Evolutionary conservation across 2,329 filamentous ascomycete species (phyloP), one percentile per base, ranked within the genome.

Genomic region (Aspergillus cejpii): DNA sequence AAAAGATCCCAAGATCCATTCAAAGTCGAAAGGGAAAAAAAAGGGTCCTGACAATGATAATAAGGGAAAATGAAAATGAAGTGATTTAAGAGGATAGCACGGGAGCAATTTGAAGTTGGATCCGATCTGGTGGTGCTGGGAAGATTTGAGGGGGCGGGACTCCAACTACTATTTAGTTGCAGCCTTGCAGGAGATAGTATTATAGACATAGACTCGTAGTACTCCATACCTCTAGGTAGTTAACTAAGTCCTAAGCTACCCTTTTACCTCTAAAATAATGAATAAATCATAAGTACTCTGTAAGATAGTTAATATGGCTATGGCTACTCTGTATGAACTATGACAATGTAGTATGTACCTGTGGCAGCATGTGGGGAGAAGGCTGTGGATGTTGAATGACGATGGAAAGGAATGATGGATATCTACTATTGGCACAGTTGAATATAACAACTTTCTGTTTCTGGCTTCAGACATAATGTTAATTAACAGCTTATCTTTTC

Each of bases 281-380:
- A n/a, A n/a, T n/a, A n/a, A n/a, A n/a, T n/a, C n/a, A n/a, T n/a
- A n/a, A n/a, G n/a, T n/a, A n/a, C n/a, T n/a, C n/a, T n/a, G n/a
- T n/a, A n/a, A n/a, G n/a, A n/a, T n/a, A n/a, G n/a, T n/a, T n/a
- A n/a, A n/a, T n/a, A n/a, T n/a, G n/a, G n/a, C n/a, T n/a, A n/a
- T n/a, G n/a, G n/a, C n/a, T n/a, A n/a, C n/a, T n/a, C n/a, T n/a
- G n/a, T n/a, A n/a, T n/a, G n/a, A n/a, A n/a, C n/a, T n/a, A 27
- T 27, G n/a, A 39, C 26, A 15, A 39, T 36, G n/a, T n/a, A n/a
- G n/a, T n/a, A n/a, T 37, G 43, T 41, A 51, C 49, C 53, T 55
- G 53, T 55, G 55, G 48, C 48, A 56, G 52, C 52, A 50, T 54
- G 53, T 54, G 53, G 51, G 50, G 55, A 57, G 52, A 44, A 48